phyloP scores from a whole-genome alignment of 352 stramenopile genomes.

The Globisporangium abappressorium region DNA sequence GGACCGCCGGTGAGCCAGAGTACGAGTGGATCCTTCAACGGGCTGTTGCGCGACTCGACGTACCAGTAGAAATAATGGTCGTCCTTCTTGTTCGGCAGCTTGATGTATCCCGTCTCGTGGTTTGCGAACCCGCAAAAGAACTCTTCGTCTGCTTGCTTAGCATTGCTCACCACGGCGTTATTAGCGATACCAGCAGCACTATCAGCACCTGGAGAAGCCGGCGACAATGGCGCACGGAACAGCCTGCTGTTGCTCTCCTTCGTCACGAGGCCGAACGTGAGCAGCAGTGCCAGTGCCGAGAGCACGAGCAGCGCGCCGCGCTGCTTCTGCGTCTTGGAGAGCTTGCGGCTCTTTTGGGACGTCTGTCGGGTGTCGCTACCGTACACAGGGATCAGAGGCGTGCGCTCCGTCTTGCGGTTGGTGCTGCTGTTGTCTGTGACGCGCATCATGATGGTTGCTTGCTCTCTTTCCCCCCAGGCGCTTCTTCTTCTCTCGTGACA shows the following conservation, averaged over 20 bases:
- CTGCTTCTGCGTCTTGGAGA: conserved; percentile 7
- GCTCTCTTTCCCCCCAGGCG: not conserved
- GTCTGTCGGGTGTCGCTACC: not conserved
- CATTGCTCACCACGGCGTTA: conserved; percentile 9
- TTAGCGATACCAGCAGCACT: not conserved
- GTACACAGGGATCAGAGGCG: conserved; percentile 18
- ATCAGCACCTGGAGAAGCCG: not conserved
- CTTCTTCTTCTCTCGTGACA: not conserved
- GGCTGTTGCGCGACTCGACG: conserved; percentile 31
- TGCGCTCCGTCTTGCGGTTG: conserved; percentile 13
- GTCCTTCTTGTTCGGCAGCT: conserved; percentile 39
- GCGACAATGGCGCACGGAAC: not conserved
- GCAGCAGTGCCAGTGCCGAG: conserved; percentile 15
- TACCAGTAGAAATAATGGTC: conserved; percentile 63
- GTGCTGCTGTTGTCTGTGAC: not conserved
- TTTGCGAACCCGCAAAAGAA: conserved; percentile 16
- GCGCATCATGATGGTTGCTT: conserved; percentile 7
- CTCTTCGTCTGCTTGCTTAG: not conserved
- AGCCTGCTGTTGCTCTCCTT: conserved; percentile 14
- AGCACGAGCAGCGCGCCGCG: conserved; percentile 6
- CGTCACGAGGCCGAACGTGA: conserved; percentile 19
- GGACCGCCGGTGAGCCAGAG: conserved; percentile 51
- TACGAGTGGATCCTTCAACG: conserved; percentile 32
- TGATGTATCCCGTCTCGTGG: conserved; percentile 38
- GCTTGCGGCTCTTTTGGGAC: not conserved